Conservation (phyloP, 2,329 filamentous ascomycete genomes). For the Albifimbria verrucaria region DNA sequence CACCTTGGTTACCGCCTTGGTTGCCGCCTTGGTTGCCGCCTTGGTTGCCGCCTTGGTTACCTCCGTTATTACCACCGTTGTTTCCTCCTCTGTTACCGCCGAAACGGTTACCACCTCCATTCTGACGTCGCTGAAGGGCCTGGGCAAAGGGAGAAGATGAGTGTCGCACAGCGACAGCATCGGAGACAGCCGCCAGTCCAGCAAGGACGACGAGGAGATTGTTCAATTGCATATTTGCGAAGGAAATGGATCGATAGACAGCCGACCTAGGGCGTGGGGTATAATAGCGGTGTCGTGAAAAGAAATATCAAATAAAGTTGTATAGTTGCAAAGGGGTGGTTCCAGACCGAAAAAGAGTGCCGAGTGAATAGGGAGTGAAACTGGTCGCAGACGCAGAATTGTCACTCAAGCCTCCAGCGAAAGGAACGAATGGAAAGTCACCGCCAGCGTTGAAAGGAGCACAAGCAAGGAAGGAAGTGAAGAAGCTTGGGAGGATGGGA, state of each 20-base stretch:
- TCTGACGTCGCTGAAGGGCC: constrained; percentile 40
- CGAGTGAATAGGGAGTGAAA: constrained; percentile 35
- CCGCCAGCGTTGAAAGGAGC: constrained; percentile 43
- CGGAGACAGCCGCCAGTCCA: constrained; percentile 42
- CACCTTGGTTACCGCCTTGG: constrained; percentile 17
- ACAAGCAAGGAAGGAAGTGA: constrained; percentile 34
- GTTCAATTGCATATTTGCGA: constrained; percentile 51
- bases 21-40: constrained; percentile 12
- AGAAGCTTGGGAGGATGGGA: constrained; percentile 21
- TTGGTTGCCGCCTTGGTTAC: constrained; percentile 16
- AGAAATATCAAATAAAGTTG: constrained; percentile 22
- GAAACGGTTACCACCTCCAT: constrained; percentile 17
- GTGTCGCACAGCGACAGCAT: constrained; percentile 33
- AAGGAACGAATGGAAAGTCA: constrained; percentile 51
- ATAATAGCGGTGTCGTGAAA: constrained; percentile 8
- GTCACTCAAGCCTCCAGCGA: constrained; percentile 21
- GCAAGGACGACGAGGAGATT: constrained; percentile 47
- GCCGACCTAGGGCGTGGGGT: neutral
- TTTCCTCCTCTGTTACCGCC: constrained; percentile 12
- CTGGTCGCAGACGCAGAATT: constrained; percentile 40
- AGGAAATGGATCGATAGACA: neutral
- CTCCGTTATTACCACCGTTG: constrained; percentile 17
- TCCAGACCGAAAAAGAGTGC: constrained; percentile 44
- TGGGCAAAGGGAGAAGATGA: constrained; percentile 30
- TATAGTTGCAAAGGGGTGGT: constrained; percentile 35